Conservation (phyloP, 2,329 filamentous ascomycete genomes). For the Microascus cirrosus region DNA sequence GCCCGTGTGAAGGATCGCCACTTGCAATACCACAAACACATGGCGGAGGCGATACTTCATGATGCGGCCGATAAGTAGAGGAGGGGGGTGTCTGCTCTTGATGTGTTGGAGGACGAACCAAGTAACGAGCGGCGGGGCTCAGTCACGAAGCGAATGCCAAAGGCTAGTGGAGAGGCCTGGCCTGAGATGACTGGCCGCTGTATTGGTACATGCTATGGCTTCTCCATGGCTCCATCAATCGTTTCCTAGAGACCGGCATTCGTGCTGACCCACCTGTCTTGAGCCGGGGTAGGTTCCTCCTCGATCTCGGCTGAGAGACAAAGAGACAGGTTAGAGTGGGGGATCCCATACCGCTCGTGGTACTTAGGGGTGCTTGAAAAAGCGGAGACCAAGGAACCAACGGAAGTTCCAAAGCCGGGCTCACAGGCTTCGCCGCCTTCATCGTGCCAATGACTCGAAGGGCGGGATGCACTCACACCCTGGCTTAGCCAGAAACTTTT, state of each 20-base stretch:
- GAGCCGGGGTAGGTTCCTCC: too few species aligned
- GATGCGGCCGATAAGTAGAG: neutral
- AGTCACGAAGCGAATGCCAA: neutral
- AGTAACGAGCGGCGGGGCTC: neutral
- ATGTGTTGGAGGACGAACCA: neutral
- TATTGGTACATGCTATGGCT: neutral
- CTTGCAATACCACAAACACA: neutral
- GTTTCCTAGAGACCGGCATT: too few species aligned
- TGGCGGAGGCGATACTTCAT: neutral
- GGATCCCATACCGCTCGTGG: neutral
- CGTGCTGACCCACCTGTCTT: too few species aligned
- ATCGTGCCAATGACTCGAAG: neutral
- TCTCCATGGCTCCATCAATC: neutral
- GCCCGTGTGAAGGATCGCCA: neutral
- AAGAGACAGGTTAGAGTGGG: too few species aligned
- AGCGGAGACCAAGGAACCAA: neutral
- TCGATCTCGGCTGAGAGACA: too few species aligned
- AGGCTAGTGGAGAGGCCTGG: neutral
- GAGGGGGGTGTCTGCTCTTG: neutral
- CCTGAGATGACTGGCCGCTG: neutral
- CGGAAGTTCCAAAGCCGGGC: neutral
- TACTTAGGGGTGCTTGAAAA: neutral
- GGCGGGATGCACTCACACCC: neutral
- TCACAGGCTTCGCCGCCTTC: neutral
- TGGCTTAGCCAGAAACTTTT: neutral